phyloP scores from a whole-genome alignment of 495 filamentous ascomycete genomes.

The Massariosphaeria phaeospora region DNA sequence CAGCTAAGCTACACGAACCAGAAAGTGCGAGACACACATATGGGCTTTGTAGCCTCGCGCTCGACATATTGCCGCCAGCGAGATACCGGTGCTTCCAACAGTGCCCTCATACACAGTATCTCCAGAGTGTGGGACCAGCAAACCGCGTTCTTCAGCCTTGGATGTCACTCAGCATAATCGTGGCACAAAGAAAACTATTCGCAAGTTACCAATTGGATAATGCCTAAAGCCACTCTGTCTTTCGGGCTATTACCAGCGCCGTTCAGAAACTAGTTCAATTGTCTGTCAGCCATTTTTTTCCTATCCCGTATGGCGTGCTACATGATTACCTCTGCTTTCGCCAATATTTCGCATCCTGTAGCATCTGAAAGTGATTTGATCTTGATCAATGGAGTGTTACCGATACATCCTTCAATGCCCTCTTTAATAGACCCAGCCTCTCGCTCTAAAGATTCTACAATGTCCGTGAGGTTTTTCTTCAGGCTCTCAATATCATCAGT shows the following conservation, averaged over 20 bases:
- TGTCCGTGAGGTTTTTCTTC: conserved; percentile 1
- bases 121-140: conserved; percentile 72
- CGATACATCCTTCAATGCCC: conserved; percentile 89
- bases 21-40: conserved; percentile 53
- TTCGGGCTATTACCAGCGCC: conserved; percentile 94
- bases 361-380: conserved; percentile 85
- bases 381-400: conserved; percentile 83
- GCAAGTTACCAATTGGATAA: conserved; percentile 64
- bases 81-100: conserved; percentile 68
- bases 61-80: conserved; percentile 79
- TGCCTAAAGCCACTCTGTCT: conserved; percentile 85
- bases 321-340: conserved; percentile 85
- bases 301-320: too few relatives aligned
- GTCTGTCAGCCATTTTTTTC: background rate
- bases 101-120: conserved; percentile 98
- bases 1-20: too few relatives aligned
- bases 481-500: conserved; percentile 1
- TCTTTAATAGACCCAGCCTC: conserved; percentile 45
- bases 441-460: background rate
- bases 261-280: conserved; percentile 66
- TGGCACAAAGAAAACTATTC: background rate
- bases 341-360: conserved; percentile 90
- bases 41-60: conserved; percentile 87
- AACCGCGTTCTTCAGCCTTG: conserved; percentile 70
- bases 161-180: conserved; percentile 2